Conservation (phyloP, 805 yeast species). For the Kodamaea hsintzibuensis region DNA sequence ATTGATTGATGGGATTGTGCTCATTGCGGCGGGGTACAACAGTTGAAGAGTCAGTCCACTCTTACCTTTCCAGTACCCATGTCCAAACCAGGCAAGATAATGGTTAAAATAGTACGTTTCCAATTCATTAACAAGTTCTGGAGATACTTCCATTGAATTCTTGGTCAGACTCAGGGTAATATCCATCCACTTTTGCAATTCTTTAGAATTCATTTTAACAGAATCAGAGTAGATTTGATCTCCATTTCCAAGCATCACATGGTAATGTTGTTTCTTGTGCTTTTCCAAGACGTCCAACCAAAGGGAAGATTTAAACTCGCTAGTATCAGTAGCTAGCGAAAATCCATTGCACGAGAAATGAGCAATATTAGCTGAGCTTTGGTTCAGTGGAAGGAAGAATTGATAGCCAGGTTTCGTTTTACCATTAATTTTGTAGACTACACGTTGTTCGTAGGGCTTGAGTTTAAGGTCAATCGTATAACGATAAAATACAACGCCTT, state of each 20-base stretch:
- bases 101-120: conserved; percentile 67
- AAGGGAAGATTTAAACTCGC: conserved; percentile 66
- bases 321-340: conserved; percentile 69
- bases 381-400: conserved; percentile 66
- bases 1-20: conserved; percentile 83
- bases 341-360: conserved; percentile 92
- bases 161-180: conserved; percentile 53
- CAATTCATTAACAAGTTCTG: conserved; percentile 54
- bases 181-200: conserved; percentile 62
- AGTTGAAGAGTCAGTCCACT: conserved; percentile 66
- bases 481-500: conserved; percentile 63
- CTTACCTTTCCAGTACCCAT: conserved; percentile 79
- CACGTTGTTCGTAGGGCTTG: conserved; percentile 53
- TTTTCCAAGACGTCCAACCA: conserved; percentile 83
- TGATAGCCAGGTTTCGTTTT: conserved; percentile 40
- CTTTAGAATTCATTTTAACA: conserved; percentile 57
- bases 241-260: conserved; percentile 97
- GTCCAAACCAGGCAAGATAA: conserved; percentile 87
- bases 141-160: conserved; percentile 37
- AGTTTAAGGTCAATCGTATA: conserved; percentile 56
- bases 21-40: conserved; percentile 71
- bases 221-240: conserved; percentile 92
- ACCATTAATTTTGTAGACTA: conserved; percentile 61
- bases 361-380: conserved; percentile 75
- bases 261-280: conserved; percentile 61